phyloP scores from a whole-genome alignment of 306 rosid genomes.

The Cercis canadensis region DNA sequence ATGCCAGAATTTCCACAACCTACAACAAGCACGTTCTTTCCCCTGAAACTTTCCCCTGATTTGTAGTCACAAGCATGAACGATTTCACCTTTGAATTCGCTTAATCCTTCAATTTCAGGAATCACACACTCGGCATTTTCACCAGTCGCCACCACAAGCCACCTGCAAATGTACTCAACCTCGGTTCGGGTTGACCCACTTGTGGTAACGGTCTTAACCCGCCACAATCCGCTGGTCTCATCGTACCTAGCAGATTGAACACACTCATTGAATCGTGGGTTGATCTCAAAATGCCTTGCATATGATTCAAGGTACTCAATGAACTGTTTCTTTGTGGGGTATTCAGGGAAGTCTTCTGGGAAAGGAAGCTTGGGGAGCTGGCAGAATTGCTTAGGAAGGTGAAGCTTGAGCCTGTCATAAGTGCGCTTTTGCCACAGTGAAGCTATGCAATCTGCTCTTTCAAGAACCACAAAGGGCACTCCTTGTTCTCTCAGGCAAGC shows the following conservation, averaged over 20 bases:
- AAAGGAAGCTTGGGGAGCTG: constrained; percentile 84
- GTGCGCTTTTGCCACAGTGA: constrained; percentile 92
- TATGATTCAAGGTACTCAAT: constrained; percentile 76
- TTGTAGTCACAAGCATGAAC: constrained; percentile 79
- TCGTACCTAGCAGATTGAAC: constrained; percentile 74
- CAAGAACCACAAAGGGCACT: constrained; percentile 80
- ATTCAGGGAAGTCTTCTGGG: constrained; percentile 78
- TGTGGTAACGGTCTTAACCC: constrained; percentile 60
- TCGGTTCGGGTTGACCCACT: constrained; percentile 34
- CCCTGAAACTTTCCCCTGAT: constrained; percentile 73
- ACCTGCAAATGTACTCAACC: constrained; percentile 78
- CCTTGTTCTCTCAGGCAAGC: constrained; percentile 86
- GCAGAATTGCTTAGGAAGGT: constrained; percentile 93
- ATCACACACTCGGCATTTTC: constrained; percentile 87
- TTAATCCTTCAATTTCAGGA: constrained; percentile 77
- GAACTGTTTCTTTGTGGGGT: constrained; percentile 81
- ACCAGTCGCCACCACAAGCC: constrained; percentile 94
- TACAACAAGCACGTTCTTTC: constrained; percentile 87
- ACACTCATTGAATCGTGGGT: constrained; percentile 75
- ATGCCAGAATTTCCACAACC: constrained; percentile 98
- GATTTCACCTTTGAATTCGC: constrained; percentile 66
- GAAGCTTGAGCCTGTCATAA: constrained; percentile 86
- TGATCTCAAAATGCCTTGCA: constrained; percentile 62
- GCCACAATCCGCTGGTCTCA: constrained; percentile 75
- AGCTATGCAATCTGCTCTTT: constrained; percentile 85